These are phyloP conservation scores for Penicillium verhagenii DNA, from an alignment of 495 filamentous ascomycete species.

Conservation along the genomic window DNA sequence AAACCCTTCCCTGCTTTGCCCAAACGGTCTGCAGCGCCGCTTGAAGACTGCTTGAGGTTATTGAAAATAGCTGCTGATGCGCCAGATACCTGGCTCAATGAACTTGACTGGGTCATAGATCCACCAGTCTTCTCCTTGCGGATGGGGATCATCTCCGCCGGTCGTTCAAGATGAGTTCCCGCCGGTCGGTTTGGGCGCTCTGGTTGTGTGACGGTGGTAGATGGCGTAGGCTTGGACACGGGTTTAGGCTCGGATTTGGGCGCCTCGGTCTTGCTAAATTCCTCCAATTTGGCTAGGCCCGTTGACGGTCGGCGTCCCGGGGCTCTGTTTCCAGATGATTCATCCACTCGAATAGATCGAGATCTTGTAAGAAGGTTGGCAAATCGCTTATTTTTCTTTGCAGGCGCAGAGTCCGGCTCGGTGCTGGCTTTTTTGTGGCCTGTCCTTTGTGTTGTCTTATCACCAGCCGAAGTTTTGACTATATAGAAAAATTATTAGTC, in stretches of 20 bases:
- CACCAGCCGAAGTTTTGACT: slow-evolving; percentile 16
- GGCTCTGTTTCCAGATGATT: slow-evolving; percentile 36
- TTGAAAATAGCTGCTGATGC: slow-evolving; percentile 66
- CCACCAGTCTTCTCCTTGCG: slow-evolving; percentile 49
- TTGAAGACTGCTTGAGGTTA: slow-evolving; percentile 68
- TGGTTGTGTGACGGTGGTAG: slow-evolving; percentile 58
- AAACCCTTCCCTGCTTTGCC: slow-evolving; percentile 75
- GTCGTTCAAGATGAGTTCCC: slow-evolving; percentile 54
- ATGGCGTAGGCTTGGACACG: slow-evolving; percentile 1
- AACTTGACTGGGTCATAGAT: slow-evolving; percentile 52
- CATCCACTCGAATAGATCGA: slow-evolving; percentile 62
- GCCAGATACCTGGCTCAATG: slow-evolving; percentile 60
- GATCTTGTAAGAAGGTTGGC: slow-evolving; percentile 62
- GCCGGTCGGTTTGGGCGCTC: slow-evolving; percentile 57
- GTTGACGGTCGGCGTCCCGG: slow-evolving; percentile 44
- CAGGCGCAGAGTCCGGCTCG: slow-evolving; percentile 28
- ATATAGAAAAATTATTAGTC: slow-evolving; percentile 12
- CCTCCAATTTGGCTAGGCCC: slow-evolving; percentile 42
- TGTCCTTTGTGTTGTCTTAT: slow-evolving; percentile 26
- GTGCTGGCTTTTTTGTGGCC: slow-evolving; percentile 29
- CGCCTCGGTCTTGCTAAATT: slow-evolving; percentile 30
- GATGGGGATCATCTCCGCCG: slow-evolving; percentile 32
- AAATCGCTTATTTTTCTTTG: slow-evolving; percentile 52
- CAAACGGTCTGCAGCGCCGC: slow-evolving; percentile 66
- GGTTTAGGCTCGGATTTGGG: neutral